Base-by-base conservation (phyloP, 2,329 filamentous ascomycete species). In the Aspergillus texensis region DNA sequence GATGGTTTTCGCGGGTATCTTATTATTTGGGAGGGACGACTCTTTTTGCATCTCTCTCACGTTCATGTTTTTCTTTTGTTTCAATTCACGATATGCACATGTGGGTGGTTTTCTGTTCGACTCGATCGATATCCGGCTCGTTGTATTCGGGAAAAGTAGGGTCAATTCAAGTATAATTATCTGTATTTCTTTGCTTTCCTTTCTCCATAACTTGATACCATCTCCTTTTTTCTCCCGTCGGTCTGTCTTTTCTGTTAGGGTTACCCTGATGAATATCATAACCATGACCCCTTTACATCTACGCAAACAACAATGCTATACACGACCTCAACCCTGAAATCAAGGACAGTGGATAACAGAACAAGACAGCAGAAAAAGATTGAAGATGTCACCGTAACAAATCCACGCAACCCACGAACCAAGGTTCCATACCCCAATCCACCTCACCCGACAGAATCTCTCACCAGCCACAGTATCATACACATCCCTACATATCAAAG, bases 91-190 rank as follows among this genome's bases (percentile, higher is more conserved):
- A 32, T 28, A n/a, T 52, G 48, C 48, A 52, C 48, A 52, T 52
- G 48, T 52, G 48, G 48, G 48, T 52, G 48, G 48, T n/a, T 52
- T 19, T 52, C 48, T 52, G 14, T 52, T 52, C 28, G 48, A 32
- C 48, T 52, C n/a, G 48, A 32, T 52, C 48, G n/a, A 52, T 52
- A 32, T 50, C 46, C 46, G 46, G 24, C 24, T 50, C 24, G 14
- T 28, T 30, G 46, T 50, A 50, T 52, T 52, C 48, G 28, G 48
- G 48, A 52, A 52, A 52, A 52, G 48, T 52, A 52, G 48, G 48
- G 28, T 30, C 16, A 52, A 32, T 32, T 52, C 28, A 32, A 52
- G 26, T 32, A 34, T 52, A 30, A 52, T 52, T 32, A 52, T 21
- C 30, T 30, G 28, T 52, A 50, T 26, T 28, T 28, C 12, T 46